phyloP scores from a whole-genome alignment of 2,329 filamentous ascomycete genomes.

The Thermothelomyces thermophilus region DNA sequence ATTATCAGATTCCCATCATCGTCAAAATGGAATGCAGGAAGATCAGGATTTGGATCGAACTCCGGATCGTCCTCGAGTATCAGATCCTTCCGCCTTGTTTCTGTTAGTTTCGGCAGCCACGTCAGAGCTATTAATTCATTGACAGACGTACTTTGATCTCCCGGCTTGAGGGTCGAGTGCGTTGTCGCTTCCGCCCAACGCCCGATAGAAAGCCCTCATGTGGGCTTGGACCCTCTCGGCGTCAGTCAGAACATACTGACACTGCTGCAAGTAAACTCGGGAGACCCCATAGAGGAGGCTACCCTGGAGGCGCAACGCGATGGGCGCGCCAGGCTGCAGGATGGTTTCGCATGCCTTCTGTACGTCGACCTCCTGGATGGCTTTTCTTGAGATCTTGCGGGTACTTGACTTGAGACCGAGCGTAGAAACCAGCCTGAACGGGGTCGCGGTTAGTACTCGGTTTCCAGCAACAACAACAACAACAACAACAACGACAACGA shows the following conservation, averaged over 20 bases:
- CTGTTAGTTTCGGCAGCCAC: constrained; percentile 1
- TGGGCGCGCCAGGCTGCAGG: constrained; percentile 68
- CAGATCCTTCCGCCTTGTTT: constrained; percentile 63
- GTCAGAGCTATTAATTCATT: too few relatives aligned
- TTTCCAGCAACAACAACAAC: not conserved
- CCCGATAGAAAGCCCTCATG: constrained; percentile 61
- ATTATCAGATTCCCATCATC: constrained; percentile 30
- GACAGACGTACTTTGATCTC: constrained; percentile 58
- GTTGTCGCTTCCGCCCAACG: constrained; percentile 41
- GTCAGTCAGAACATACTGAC: constrained; percentile 75
- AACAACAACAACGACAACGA: not conserved
- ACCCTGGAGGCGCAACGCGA: constrained; percentile 84
- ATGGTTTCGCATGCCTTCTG: constrained; percentile 85
- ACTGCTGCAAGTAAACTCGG: constrained; percentile 81
- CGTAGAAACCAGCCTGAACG: constrained; percentile 77
- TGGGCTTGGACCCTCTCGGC: constrained; percentile 66
- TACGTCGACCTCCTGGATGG: constrained; percentile 83
- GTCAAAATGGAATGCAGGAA: constrained; percentile 51
- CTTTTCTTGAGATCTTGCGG: constrained; percentile 73
- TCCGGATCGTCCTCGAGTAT: constrained; percentile 74
- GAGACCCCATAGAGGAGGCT: constrained; percentile 82
- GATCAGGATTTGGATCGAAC: constrained; percentile 61
- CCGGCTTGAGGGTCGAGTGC: constrained; percentile 64
- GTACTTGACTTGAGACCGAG: constrained; percentile 65
- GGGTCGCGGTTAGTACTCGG: not conserved